Percentiles rank a stretch among this genome's conserved stretches.
Conservation (phyloP, 257 asterid species). For the Solanum pimpinellifolium region DNA sequence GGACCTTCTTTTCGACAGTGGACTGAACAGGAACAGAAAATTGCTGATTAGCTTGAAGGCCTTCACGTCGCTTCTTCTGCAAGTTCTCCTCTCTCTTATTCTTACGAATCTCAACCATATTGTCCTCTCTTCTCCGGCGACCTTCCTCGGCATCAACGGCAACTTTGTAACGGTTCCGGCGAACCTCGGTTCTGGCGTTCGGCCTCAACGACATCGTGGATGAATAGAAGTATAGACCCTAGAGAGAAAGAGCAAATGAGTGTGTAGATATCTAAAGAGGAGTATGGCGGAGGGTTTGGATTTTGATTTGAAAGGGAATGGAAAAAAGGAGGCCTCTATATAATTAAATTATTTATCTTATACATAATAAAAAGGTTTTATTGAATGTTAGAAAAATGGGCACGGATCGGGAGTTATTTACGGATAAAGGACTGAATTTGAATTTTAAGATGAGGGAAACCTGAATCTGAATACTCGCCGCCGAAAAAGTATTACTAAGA, state of each 20-base stretch:
- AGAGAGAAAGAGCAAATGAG: background rate
- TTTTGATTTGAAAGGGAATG: conserved; percentile 14
- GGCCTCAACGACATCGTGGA: conserved; percentile 75
- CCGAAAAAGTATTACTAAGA: background rate
- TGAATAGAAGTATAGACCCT: background rate
- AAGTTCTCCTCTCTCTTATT: conserved; percentile 76
- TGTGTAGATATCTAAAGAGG: background rate
- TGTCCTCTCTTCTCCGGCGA: conserved; percentile 83
- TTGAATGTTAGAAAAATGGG: conserved; percentile 6
- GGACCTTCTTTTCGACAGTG: conserved; percentile 53
- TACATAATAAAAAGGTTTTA: background rate
- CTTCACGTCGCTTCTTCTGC: conserved; percentile 92
- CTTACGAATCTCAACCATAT: conserved; percentile 93
- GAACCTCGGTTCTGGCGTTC: conserved; percentile 51
- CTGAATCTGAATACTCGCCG: background rate
- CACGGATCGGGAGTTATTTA: conserved; percentile 37
- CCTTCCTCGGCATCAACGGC: conserved; percentile 96
- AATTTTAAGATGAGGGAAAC: conserved; percentile 18
- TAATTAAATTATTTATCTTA: background rate
- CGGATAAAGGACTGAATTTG: conserved; percentile 31
- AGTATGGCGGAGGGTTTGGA: conserved; percentile 6
- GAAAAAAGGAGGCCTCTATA: background rate
- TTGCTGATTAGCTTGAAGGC: conserved; percentile 25
- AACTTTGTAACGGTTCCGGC: conserved; percentile 84
- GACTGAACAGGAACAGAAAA: conserved; percentile 35